These are phyloP conservation scores for Neopestalotiopsis rosae DNA, from an alignment of 2,329 filamentous ascomycete genomes.

Conservation along the genomic window DNA sequence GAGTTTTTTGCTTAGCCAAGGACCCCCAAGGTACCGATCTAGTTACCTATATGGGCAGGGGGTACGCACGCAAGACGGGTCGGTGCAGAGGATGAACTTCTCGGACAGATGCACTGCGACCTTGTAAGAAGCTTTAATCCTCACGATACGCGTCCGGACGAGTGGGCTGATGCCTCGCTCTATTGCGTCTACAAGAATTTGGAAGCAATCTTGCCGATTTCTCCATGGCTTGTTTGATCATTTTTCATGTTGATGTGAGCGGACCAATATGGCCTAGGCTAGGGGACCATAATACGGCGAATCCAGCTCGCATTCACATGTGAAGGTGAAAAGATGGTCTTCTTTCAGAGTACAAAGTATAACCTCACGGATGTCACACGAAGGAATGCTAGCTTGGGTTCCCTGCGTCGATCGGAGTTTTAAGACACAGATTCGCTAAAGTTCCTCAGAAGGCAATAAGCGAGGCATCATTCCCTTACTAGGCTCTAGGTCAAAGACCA, in stretches of 20 bases:
- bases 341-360: too few species aligned
- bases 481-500: slow-evolving; percentile 6
- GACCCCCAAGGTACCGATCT: background rate
- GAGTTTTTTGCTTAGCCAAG: slow-evolving; percentile 5
- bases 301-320: too few species aligned
- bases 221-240: too few species aligned
- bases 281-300: too few species aligned
- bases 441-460: background rate
- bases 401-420: background rate
- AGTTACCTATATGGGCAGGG: slow-evolving; percentile 1
- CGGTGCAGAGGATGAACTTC: background rate
- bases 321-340: too few species aligned
- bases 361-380: too few species aligned
- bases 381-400: background rate
- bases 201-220: too few species aligned
- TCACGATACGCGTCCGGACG: background rate
- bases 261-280: too few species aligned
- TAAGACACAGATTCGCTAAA: background rate
- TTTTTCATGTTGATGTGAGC: too few species aligned
- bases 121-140: background rate
- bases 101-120: slow-evolving; percentile 9
- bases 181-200: background rate
- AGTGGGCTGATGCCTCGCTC: background rate
- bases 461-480: background rate
- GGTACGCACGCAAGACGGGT: background rate